Conservation (phyloP, 2,329 filamentous ascomycete genomes). For the Tolypocladium sp. region DNA sequence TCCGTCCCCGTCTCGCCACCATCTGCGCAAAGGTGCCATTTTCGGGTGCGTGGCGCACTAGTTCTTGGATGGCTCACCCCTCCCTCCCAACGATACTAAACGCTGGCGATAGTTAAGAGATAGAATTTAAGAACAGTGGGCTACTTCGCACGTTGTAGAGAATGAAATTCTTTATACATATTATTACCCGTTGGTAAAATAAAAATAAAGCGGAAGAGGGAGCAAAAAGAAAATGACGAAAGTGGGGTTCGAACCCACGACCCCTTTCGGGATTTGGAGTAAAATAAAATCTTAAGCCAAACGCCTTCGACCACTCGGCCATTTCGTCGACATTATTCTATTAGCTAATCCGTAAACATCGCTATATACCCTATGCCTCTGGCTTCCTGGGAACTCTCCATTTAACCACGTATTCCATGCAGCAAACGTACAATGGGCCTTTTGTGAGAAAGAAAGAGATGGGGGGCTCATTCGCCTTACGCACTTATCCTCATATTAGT, state of each 20-base stretch:
- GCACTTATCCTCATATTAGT: neutral
- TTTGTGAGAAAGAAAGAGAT: neutral
- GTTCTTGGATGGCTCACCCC: too few relatives aligned
- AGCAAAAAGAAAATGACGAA: neutral
- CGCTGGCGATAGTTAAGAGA: too few relatives aligned
- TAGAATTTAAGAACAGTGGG: too few relatives aligned
- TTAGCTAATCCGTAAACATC: neutral
- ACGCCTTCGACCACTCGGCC: neutral
- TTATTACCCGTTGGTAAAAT: neutral
- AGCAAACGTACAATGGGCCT: neutral
- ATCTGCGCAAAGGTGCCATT: too few relatives aligned
- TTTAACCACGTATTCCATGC: too few relatives aligned
- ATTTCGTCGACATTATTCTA: neutral
- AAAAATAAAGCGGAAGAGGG: neutral
- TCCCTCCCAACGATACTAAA: too few relatives aligned
- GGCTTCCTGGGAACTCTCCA: too few relatives aligned
- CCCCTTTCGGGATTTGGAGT: neutral
- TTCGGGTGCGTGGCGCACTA: too few relatives aligned
- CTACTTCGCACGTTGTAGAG: too few relatives aligned
- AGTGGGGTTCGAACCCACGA: conserved; percentile 1
- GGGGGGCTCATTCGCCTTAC: neutral
- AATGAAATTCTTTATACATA: too few relatives aligned
- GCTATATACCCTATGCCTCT: neutral
- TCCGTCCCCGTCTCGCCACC: neutral
- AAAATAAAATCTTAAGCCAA: neutral